These are phyloP conservation scores for Batkoa obscura DNA, from an alignment of 371 early-diverging fungal species.

Conservation along the genomic window DNA sequence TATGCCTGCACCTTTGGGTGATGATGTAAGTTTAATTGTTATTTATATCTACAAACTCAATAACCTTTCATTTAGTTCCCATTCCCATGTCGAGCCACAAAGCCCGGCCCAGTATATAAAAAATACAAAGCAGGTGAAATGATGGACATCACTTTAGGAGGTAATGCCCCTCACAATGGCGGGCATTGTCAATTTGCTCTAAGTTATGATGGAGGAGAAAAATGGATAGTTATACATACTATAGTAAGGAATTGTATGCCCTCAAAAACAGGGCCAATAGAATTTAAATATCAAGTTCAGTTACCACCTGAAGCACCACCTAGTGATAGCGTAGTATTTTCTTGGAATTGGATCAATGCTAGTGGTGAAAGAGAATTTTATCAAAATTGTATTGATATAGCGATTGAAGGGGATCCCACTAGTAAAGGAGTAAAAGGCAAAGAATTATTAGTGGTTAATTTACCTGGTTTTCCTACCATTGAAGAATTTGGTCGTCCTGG, in stretches of 20 bases:
- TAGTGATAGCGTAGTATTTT: constrained; percentile 15
- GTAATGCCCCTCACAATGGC: background rate
- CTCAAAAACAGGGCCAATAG: background rate
- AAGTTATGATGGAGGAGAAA: constrained; percentile 13
- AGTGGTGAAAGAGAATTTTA: background rate
- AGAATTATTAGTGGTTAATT: constrained; percentile 26
- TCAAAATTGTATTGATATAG: constrained; percentile 11
- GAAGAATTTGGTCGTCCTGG: constrained; percentile 16
- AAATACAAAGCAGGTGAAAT: constrained; percentile 13
- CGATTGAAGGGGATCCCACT: constrained; percentile 18
- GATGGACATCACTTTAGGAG: constrained; percentile 10
- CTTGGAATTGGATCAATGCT: constrained; percentile 29
- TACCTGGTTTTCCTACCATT: constrained; percentile 15
- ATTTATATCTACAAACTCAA: background rate
- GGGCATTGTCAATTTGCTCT: constrained; percentile 8
- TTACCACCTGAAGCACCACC: constrained; percentile 20
- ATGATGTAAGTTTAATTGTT: background rate
- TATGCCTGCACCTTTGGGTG: background rate
- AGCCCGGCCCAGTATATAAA: background rate
- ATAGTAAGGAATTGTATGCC: constrained; percentile 1
- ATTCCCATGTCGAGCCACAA: background rate
- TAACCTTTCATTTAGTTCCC: background rate
- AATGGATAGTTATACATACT: constrained; percentile 2
- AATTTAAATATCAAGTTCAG: constrained; percentile 12
- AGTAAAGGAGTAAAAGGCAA: constrained; percentile 13